Conservation (phyloP, 306 rosid genomes). For the Phaseolus lunatus region DNA sequence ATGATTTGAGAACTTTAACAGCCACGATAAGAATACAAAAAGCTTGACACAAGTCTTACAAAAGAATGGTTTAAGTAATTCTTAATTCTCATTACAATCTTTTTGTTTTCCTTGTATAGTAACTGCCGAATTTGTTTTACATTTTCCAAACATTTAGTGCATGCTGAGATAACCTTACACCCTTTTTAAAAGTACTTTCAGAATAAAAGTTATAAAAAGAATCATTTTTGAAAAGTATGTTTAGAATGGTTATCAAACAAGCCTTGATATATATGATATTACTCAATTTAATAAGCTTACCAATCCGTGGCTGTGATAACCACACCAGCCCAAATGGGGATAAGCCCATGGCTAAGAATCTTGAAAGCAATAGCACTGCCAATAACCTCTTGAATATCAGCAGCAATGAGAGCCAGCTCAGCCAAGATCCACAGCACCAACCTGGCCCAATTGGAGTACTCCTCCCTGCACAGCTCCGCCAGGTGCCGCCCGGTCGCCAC, state of each 20-base stretch:
- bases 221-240: not conserved
- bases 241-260: not conserved
- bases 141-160: not conserved
- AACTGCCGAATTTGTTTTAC: not conserved
- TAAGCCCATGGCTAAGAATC: slow-evolving; percentile 70
- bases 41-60: not conserved
- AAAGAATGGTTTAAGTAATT: not conserved
- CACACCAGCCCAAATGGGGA: slow-evolving; percentile 86
- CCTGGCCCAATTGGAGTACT: slow-evolving; percentile 73
- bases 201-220: not conserved
- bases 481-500: slow-evolving; percentile 77
- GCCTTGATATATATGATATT: not conserved
- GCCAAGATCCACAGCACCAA: slow-evolving; percentile 63
- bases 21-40: not conserved
- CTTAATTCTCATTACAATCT: not conserved
- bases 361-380: slow-evolving; percentile 84
- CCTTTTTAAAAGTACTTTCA: not conserved
- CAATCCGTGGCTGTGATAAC: slow-evolving; percentile 78
- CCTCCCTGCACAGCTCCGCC: slow-evolving; percentile 80
- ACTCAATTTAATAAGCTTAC: slow-evolving; percentile 30
- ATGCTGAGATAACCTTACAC: not conserved
- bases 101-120: not conserved
- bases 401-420: slow-evolving; percentile 76
- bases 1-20: not conserved
- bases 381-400: slow-evolving; percentile 85